Conservation (phyloP, 495 filamentous ascomycete genomes). For the Penicillium argentinense region DNA sequence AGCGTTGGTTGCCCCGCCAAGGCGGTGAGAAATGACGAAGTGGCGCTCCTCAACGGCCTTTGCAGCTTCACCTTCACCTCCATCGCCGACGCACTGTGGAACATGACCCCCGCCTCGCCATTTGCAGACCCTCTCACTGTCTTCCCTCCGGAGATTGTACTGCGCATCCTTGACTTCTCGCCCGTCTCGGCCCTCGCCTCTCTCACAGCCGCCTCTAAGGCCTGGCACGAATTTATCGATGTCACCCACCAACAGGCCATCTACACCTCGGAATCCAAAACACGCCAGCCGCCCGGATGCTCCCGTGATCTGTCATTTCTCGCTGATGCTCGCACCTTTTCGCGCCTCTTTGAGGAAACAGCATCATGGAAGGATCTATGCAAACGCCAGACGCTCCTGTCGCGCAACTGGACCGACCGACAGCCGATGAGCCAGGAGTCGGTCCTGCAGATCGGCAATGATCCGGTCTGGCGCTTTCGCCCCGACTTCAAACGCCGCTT, state of each 20-base stretch:
- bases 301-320: constrained; percentile 27
- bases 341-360: constrained; percentile 23
- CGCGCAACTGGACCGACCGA: constrained; percentile 33
- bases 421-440: constrained; percentile 31
- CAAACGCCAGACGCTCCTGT: constrained; percentile 35
- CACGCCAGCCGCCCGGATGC: constrained; percentile 16
- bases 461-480: constrained; percentile 41
- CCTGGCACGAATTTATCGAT: constrained; percentile 44
- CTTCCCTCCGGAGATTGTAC: constrained; percentile 38
- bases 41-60: background rate
- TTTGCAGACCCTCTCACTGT: constrained; percentile 30
- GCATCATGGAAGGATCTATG: constrained; percentile 41
- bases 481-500: constrained; percentile 42
- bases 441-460: constrained; percentile 38
- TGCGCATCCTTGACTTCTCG: constrained; percentile 37
- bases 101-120: constrained; percentile 14
- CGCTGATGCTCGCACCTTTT: constrained; percentile 17
- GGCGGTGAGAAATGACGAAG: background rate
- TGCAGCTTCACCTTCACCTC: background rate
- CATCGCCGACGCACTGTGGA: background rate
- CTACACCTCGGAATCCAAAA: constrained; percentile 33
- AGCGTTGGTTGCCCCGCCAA: too few relatives aligned
- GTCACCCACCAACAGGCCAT: constrained; percentile 41
- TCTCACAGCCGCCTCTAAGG: constrained; percentile 33
- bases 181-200: constrained; percentile 32